Evolutionary conservation across 768 basidiomycete genomes (phyloP).

Genomic region (Mycena indigotica): DNA sequence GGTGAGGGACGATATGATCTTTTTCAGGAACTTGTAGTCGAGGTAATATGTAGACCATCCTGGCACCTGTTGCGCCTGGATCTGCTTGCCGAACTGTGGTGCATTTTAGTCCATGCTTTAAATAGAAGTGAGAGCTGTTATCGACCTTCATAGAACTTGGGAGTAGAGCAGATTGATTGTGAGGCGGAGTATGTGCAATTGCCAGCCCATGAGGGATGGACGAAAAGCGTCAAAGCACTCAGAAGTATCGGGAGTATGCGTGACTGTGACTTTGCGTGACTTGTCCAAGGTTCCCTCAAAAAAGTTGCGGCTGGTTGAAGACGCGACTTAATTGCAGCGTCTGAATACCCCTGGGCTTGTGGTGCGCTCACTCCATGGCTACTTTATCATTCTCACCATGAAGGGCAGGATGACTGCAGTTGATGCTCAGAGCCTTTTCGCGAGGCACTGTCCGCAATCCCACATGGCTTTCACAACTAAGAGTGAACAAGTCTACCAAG

Average conservation of each 20-base stretch:
- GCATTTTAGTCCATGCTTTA: slow-evolving; percentile 12
- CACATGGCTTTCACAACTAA: slow-evolving; percentile 24
- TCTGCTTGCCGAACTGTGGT: slow-evolving; percentile 94
- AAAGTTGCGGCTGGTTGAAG: no score
- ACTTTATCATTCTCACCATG: neutral
- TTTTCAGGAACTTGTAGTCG: slow-evolving; percentile 98
- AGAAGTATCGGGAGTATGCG: neutral
- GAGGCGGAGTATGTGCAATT: no score
- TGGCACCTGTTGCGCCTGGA: slow-evolving; percentile 93
- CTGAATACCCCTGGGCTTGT: slow-evolving; percentile 15
- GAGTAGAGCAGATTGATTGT: no score
- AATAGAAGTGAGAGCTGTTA: slow-evolving; percentile 4
- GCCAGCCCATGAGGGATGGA: neutral
- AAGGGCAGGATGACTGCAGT: slow-evolving; percentile 73
- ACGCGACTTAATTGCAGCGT: neutral
- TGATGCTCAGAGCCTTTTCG: slow-evolving; percentile 86
- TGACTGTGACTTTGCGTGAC: neutral
- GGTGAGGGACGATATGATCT: slow-evolving; percentile 95
- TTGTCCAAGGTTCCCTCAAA: no score
- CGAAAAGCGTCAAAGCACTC: no score
- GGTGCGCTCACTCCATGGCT: neutral
- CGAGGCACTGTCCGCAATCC: slow-evolving; percentile 60
- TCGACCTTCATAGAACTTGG: neutral
- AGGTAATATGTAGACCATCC: slow-evolving; percentile 96
- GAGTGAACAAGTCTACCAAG: slow-evolving; percentile 10